Evolutionary conservation across 2,329 filamentous ascomycete genomes (phyloP).

Genomic region (Botrytis fabae): DNA sequence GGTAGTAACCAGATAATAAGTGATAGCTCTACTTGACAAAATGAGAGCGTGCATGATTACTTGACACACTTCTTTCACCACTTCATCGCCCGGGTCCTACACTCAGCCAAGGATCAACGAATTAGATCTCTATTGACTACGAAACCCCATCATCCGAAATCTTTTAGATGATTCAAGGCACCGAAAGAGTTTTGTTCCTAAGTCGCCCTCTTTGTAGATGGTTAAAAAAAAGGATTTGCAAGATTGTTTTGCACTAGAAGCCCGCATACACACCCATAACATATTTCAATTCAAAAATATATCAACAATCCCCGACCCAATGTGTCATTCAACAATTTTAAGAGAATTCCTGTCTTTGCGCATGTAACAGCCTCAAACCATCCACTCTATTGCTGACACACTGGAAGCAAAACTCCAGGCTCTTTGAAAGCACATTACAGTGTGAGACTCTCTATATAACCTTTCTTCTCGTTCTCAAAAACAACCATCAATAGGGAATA

Average conservation of each 20-base stretch:
- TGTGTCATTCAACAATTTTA: background rate
- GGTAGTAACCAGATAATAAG: too few species aligned
- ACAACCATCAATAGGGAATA: background rate
- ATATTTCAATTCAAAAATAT: background rate
- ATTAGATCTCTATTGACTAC: too few species aligned
- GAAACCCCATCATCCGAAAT: too few species aligned
- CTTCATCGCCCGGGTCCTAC: too few species aligned
- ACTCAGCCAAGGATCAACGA: too few species aligned
- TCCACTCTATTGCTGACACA: background rate
- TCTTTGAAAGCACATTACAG: background rate
- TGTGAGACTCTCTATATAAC: background rate
- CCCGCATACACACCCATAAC: background rate
- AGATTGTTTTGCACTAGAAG: background rate
- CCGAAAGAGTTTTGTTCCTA: background rate
- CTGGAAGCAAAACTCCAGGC: background rate
- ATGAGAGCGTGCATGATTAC: too few species aligned
- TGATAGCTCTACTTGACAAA: too few species aligned
- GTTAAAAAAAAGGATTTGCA: background rate
- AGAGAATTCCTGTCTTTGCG: background rate
- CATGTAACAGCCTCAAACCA: background rate
- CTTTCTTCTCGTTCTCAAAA: background rate
- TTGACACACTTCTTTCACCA: too few species aligned
- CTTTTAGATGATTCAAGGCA: too few species aligned
- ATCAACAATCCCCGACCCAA: background rate
- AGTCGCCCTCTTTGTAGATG: background rate